Percentiles rank a stretch among this genome's conserved stretches.
Conservation (phyloP, 1,139 yeast genomes). For the Kodamaea ohmeri region DNA sequence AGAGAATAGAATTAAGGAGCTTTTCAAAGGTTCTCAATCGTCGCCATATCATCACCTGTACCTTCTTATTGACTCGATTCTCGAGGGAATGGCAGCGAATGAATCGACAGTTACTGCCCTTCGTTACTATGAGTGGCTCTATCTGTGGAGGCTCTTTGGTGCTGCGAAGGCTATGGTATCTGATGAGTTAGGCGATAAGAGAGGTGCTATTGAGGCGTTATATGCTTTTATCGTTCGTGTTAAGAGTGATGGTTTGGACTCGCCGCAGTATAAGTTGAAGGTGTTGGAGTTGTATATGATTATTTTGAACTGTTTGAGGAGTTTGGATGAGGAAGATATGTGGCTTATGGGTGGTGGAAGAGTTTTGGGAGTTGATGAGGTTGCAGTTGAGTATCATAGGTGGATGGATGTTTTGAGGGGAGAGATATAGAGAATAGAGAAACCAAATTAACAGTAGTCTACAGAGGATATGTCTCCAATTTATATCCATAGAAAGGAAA, state of each 20-base stretch:
- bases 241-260: slow-evolving; percentile 23
- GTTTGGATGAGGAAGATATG: slow-evolving; percentile 45
- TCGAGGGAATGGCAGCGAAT: slow-evolving; percentile 38
- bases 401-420: slow-evolving; percentile 36
- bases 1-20: slow-evolving; percentile 19
- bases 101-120: slow-evolving; percentile 37
- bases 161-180: slow-evolving; percentile 20
- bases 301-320: slow-evolving; percentile 48
- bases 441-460: too few relatives aligned
- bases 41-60: slow-evolving; percentile 21
- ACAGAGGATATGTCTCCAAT: too few relatives aligned
- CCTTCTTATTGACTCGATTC: slow-evolving; percentile 36
- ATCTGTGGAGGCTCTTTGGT: slow-evolving; percentile 50
- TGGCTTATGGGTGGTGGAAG: slow-evolving; percentile 46
- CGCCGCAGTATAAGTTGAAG: slow-evolving; percentile 37
- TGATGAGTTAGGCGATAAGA: slow-evolving; percentile 34
- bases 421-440: slow-evolving; percentile 21
- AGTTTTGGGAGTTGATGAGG: slow-evolving; percentile 3
- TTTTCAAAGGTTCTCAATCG: slow-evolving; percentile 24
- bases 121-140: slow-evolving; percentile 51
- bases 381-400: slow-evolving; percentile 20
- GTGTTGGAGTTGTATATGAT: slow-evolving; percentile 45
- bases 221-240: slow-evolving; percentile 51
- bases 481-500: too few relatives aligned
- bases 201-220: slow-evolving; percentile 58